Evolutionary conservation across 2,329 filamentous ascomycete genomes (phyloP).

Genomic region (Pseudogymnoascus sp.): DNA sequence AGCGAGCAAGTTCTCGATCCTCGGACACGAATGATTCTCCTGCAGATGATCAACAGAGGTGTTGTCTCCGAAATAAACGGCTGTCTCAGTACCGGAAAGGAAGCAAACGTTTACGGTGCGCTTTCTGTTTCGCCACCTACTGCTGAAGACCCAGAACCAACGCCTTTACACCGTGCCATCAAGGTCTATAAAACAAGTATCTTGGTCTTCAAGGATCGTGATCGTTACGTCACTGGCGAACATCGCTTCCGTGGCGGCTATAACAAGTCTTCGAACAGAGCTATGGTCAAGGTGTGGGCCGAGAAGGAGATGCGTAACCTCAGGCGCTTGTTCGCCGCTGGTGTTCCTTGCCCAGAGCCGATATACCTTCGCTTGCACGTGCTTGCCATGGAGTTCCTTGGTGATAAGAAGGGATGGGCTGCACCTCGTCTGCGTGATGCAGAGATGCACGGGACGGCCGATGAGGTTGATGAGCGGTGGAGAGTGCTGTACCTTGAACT

Average conservation of each 20-base stretch:
- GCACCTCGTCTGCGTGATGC: constrained; percentile 86
- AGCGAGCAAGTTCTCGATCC: constrained; percentile 92
- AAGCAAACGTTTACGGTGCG: constrained; percentile 96
- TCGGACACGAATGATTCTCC: constrained; percentile 85
- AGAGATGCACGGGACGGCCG: constrained; percentile 50
- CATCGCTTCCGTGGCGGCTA: constrained; percentile 85
- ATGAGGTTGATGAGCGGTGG: constrained; percentile 68
- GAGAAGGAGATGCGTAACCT: constrained; percentile 98
- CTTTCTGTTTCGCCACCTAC: constrained; percentile 53
- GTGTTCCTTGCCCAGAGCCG: constrained; percentile 86
- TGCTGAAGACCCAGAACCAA: constrained; percentile 40
- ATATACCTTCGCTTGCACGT: constrained; percentile 88
- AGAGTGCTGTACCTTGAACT: constrained; percentile 72
- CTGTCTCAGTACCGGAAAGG: constrained; percentile 92
- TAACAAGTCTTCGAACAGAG: constrained; percentile 88
- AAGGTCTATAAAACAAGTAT: constrained; percentile 99
- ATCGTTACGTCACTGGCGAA: constrained; percentile 92
- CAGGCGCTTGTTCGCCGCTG: constrained; percentile 71
- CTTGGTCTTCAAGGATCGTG: constrained; percentile 93
- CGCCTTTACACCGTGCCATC: constrained; percentile 71
- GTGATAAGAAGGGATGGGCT: constrained; percentile 77
- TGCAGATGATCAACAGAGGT: constrained; percentile 92
- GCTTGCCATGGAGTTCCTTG: constrained; percentile 88
- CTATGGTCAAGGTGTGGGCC: constrained; percentile 98
- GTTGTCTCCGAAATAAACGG: constrained; percentile 88